Conservation (phyloP, 2,329 filamentous ascomycete genomes). For the Sporothrix schenckii region DNA sequence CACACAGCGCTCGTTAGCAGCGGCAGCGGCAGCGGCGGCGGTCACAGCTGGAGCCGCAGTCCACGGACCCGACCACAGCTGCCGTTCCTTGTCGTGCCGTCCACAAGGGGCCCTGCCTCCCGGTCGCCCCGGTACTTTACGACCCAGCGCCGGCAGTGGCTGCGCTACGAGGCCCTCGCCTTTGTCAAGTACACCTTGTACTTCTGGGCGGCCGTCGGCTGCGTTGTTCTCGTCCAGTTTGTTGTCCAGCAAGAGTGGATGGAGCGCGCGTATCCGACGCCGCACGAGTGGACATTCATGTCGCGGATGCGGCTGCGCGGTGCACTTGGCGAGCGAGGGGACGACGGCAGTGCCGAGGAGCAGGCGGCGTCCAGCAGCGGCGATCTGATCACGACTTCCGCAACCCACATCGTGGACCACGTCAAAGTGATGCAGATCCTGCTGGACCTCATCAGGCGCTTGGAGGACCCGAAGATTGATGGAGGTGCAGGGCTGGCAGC, state of each 20-base stretch:
- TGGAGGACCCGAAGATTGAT: constrained; percentile 71
- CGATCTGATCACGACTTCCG: constrained; percentile 4
- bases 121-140: constrained; percentile 68
- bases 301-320: constrained; percentile 70
- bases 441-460: constrained; percentile 60
- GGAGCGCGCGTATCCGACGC: constrained; percentile 77
- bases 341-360: constrained; percentile 47
- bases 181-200: constrained; percentile 69
- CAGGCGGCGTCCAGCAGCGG: not conserved
- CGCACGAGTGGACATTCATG: constrained; percentile 75
- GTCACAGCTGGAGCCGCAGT: constrained; percentile 24
- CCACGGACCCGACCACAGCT: constrained; percentile 47
- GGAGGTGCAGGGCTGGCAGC: constrained; percentile 62
- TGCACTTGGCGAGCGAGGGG: constrained; percentile 62
- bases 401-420: constrained; percentile 65
- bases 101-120: constrained; percentile 27
- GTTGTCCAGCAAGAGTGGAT: constrained; percentile 72
- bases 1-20: not conserved
- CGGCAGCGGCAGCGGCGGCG: not conserved
- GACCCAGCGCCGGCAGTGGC: constrained; percentile 72
- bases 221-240: constrained; percentile 63
- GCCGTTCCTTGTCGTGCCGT: constrained; percentile 55
- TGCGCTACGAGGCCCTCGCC: constrained; percentile 70
- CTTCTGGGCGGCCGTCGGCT: constrained; percentile 65
- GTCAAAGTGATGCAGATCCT: constrained; percentile 64